Base-by-base conservation (phyloP, 2,329 filamentous ascomycete species). In the Leptographium flavum region DNA sequence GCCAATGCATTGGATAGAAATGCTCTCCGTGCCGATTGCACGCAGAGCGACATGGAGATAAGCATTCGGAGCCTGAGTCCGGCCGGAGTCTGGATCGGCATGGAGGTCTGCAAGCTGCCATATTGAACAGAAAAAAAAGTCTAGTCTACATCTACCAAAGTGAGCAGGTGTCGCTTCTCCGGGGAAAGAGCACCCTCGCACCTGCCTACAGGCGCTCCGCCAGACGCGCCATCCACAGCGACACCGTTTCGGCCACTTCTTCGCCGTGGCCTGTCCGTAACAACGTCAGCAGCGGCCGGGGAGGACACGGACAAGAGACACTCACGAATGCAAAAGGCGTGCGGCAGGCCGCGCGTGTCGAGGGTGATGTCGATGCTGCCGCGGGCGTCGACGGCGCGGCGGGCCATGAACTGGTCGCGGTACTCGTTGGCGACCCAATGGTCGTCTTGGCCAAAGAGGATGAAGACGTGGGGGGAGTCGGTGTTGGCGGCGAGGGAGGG, bases 301-400 rank as follows among this genome's bases (percentile, higher is more conserved):
- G 4, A 13, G 35, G 17, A 10, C 9, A 31, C 30, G 23, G 37
- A 30, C 19, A 17, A 15, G 23, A 33, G 42, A 42, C 6, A 63
- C 68, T 61, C 50, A 72, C 69, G 58, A 27, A 73, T 67, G 54
- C 76, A 80, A 58, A 81, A 82, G 0, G 71, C 74, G 59, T 82
- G 78, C 8, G 71, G 71, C 10, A 81, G 58, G 10, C 67, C 62
- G 3, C 66, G 43, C 50, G 76, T 67, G 46, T 80, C 76, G 31
- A 81, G 63, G 30, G 70, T 57, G 42, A 79, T 64, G 46, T 61
- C 63, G 0, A 69, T 68, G 48, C 65, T 58, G 47, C 37, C 2
- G 46, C 25, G 48, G 48, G 52, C 52, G 40, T 56, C 52, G 47
- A 55, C 58, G 53, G 54, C 57, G 47, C 65, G 59, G 36, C 58